Conservation (phyloP, 441 rosid species). For the Euphorbia celastroides region DNA sequence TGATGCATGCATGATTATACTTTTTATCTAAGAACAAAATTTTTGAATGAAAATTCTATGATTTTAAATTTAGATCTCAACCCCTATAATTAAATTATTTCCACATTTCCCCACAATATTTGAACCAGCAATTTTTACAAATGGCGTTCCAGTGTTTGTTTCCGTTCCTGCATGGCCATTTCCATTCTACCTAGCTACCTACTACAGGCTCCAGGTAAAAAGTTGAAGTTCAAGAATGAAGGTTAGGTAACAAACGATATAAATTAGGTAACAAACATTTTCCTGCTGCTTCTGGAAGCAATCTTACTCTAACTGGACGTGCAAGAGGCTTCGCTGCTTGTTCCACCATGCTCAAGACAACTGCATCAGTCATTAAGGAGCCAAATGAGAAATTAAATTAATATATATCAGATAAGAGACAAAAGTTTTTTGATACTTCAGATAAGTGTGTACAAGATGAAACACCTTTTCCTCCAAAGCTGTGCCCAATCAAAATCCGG, state of each 20-base stretch:
- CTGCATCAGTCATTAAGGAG: conserved; percentile 39
- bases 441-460: conserved; percentile 8
- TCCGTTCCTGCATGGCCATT: too few relatives aligned
- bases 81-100: too few relatives aligned
- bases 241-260: not conserved
- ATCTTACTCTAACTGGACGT: conserved; percentile 75
- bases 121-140: too few relatives aligned
- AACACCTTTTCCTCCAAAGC: conserved; percentile 97
- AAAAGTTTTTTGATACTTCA: conserved; percentile 7
- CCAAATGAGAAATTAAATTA: conserved; percentile 18
- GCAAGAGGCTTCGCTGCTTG: conserved; percentile 99
- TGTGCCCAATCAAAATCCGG: conserved; percentile 86
- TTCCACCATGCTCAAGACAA: conserved; percentile 92
- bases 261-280: too few relatives aligned
- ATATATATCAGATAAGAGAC: conserved; percentile 11
- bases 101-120: too few relatives aligned
- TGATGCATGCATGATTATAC: too few relatives aligned
- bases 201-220: not conserved
- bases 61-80: too few relatives aligned
- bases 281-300: not conserved
- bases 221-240: not conserved
- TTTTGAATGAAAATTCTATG: too few relatives aligned
- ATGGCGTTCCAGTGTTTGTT: too few relatives aligned
- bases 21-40: too few relatives aligned
- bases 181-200: too few relatives aligned